phyloP scores from a whole-genome alignment of 352 stramenopile species.

The Salisapilia sapeloensis region DNA sequence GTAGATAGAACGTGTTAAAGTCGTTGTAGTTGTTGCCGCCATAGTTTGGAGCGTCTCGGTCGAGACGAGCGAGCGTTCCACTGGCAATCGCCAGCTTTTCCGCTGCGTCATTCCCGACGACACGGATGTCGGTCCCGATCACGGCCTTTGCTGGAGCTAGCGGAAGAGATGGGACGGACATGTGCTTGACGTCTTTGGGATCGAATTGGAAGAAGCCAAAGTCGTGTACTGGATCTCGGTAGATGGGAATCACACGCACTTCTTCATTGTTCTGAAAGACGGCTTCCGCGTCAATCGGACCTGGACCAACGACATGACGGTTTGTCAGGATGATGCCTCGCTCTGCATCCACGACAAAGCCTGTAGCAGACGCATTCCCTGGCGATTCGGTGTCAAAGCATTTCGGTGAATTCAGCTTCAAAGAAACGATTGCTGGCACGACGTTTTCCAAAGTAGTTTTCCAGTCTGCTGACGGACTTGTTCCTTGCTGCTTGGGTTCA shows the following conservation, averaged over 20 bases:
- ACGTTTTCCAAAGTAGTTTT: constrained; percentile 74
- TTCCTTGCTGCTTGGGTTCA: constrained; percentile 44
- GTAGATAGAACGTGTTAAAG: constrained; percentile 90
- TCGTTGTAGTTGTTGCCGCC: constrained; percentile 86
- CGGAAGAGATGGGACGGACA: constrained; percentile 55
- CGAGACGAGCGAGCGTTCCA: constrained; percentile 81
- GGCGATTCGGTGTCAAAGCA: constrained; percentile 83
- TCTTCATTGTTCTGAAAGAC: constrained; percentile 92
- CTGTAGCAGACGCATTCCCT: constrained; percentile 79
- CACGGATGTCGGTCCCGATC: constrained; percentile 85
- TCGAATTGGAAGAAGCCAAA: constrained; percentile 89
- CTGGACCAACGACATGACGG: constrained; percentile 80
- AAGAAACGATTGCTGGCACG: constrained; percentile 69
- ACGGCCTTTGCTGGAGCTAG: constrained; percentile 69
- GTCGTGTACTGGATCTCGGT: constrained; percentile 86
- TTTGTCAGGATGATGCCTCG: constrained; percentile 88
- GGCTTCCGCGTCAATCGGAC: constrained; percentile 75
- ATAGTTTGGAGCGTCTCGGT: constrained; percentile 83
- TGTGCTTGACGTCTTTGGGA: constrained; percentile 77
- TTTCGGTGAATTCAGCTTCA: constrained; percentile 82
- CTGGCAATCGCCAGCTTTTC: constrained; percentile 87
- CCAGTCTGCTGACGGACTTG: too few relatives aligned
- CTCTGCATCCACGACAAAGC: constrained; percentile 86
- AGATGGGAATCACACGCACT: constrained; percentile 83
- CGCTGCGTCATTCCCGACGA: constrained; percentile 86